Base-by-base conservation (phyloP, 192 early-diverging fungal genomes). In the Coemansia sp. region DNA sequence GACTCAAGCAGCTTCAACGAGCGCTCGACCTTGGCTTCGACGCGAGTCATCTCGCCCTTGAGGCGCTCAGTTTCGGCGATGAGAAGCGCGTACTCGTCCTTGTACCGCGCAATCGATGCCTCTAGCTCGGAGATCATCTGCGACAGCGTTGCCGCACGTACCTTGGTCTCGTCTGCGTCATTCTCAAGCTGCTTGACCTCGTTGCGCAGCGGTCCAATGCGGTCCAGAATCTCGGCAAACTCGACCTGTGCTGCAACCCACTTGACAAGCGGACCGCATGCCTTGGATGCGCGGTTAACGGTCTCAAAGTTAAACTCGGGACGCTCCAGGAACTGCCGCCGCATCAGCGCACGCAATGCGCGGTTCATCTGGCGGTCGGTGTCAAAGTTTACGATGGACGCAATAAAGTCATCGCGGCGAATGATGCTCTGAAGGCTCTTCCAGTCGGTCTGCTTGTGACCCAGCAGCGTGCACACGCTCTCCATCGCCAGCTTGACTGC, bases 201-300 rank as follows among this genome's bases (percentile, higher is more conserved):
- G 11, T 88, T 74, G 68, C 98, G 94, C 63, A 99, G 86, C 21
- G 98, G 98, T 18, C 94, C 98, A 41, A 99, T 91, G 53, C 89
- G 87, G 76, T 98, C 95, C 61, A 99, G 72, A 60, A 99, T 99
- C 58, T 92, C 89, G 15, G 93, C 87, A 66, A 89, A 99, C 53
- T 87, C 89, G 15, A 98, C 95, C 84, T 99, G 98, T 33, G 98
- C 98, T 64, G 92, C 89, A 0, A 94, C 98, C 98, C 98, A 99
- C 79, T 96, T 90, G 24, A 95, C 94, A 36, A 99, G 81, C 26
- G 98, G 98, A 9, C 98, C 98, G 81, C 98, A 99, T 5, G 98
- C 98, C 76, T 94, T 97, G 74, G 90, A 92, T 18, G 98, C 98
- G 62, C 93, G 91, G 77, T 95, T 98, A n/a, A 99, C 95, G 3